Conservation (phyloP, 2,329 filamentous ascomycete genomes). For the Simplicillium aogashimaense region DNA sequence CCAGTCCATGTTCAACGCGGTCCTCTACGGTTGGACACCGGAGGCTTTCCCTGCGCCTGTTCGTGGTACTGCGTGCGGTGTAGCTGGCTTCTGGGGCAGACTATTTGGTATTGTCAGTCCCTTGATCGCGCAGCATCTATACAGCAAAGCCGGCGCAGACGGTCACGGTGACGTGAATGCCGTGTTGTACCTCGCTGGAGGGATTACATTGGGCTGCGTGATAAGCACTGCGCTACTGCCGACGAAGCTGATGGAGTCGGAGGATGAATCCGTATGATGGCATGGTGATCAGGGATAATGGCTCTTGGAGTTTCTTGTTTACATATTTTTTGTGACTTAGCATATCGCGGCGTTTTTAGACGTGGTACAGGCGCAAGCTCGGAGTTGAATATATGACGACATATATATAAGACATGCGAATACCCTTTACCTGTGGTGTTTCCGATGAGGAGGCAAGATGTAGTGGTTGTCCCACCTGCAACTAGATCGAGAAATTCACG, state of each 20-base stretch:
- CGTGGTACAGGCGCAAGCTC: no score
- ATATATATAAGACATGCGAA: no score
- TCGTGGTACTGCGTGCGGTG: conserved; percentile 44
- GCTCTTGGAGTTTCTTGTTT: no score
- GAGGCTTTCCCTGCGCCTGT: conserved; percentile 47
- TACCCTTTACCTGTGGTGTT: no score
- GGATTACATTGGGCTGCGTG: conserved; percentile 41
- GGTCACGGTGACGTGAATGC: conserved; percentile 31
- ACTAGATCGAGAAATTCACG: no score
- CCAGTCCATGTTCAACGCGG: conserved; percentile 27
- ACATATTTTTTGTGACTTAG: no score
- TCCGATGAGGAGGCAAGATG: no score
- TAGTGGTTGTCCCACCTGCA: no score
- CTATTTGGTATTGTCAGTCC: conserved; percentile 49
- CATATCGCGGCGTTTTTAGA: no score
- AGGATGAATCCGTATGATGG: conserved; percentile 14
- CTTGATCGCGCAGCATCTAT: conserved; percentile 38
- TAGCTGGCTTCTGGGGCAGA: conserved; percentile 49
- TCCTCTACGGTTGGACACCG: conserved; percentile 37
- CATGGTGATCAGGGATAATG: no score
- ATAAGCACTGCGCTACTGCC: conserved; percentile 39
- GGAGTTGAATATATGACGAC: no score
- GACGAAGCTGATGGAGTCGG: conserved; percentile 22
- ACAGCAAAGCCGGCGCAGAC: conserved; percentile 16
- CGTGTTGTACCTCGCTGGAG: conserved; percentile 46